Base-by-base conservation (phyloP, 257 asterid species). In the Penstemon davidsonii region DNA sequence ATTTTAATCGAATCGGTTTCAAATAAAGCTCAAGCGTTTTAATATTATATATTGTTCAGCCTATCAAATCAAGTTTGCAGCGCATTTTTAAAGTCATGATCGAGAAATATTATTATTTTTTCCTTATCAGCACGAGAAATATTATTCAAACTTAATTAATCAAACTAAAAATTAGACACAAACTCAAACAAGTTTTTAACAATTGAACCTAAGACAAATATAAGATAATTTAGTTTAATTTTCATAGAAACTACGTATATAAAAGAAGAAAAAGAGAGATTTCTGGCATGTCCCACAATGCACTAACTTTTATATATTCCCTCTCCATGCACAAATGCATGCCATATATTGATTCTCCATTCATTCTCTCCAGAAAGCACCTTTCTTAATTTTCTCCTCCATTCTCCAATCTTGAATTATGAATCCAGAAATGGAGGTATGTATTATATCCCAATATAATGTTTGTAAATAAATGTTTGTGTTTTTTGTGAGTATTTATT, bases 221-320 rank as follows among this genome's bases (percentile, higher is more conserved):
- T 36, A 69, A 66, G 53, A 47, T 60, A 12, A 45, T 44, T 55
- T 19, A 44, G 61, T 46, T 36, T 3, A 60, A 10, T 6, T 47
- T 8, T 3, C 37, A 42, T 25, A 25, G 2, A 40, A 41, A 56
- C 47, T 38, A 52, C 62, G 5, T 56, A 44, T 5, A 45, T 4
- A 62, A 2, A n/a, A 43, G 3, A 5, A n/a, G 12, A 43, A 50
- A 70, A 78, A 81, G 64, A 41, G 82, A 86, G 84, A 91, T 88
- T 88, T 92, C 76, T 88, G 83, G 60, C 90, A 85, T 83, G 92
- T 69, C 92, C 97, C 96, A 80, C 91, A 76, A 70, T 85, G 80
- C 78, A 73, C 59, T 49, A 59, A 62, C 92, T 90, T 86, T 88
- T 49, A 74, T 76, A 79, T 90, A 88, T 91, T 86, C 97, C 86